Conservation (phyloP, 1,139 yeast species). For the Geotrichum citri-aurantii region DNA sequence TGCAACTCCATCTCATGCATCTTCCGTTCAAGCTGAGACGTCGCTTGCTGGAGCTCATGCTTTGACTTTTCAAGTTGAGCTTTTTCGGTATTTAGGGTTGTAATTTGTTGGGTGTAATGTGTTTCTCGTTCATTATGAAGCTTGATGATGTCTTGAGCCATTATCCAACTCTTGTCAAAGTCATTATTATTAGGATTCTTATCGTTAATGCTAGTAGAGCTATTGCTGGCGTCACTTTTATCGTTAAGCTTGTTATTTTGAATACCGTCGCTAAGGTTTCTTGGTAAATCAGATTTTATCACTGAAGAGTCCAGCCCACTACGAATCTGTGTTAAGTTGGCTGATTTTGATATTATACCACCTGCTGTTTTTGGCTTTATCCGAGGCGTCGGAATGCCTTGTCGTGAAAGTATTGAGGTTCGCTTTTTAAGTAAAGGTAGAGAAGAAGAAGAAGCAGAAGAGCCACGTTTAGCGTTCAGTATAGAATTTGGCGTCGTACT, state of each 20-base stretch:
- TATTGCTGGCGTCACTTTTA: not conserved
- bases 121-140: conserved; percentile 13
- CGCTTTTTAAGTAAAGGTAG: not conserved
- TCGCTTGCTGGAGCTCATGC: conserved; percentile 33
- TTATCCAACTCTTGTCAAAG: conserved; percentile 1
- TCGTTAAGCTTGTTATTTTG: not conserved
- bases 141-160: conserved; percentile 15
- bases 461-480: not conserved
- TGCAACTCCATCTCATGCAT: conserved; percentile 21
- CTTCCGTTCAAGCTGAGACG: conserved; percentile 33
- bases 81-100: conserved; percentile 21
- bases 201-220: not conserved
- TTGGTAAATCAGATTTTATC: not conserved
- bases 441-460: not conserved
- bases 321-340: not conserved
- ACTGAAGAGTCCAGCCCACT: not conserved
- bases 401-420: not conserved
- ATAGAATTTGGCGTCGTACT: not conserved
- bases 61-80: conserved; percentile 40
- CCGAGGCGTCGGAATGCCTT: not conserved
- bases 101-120: conserved; percentile 17
- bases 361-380: not conserved
- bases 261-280: not conserved
- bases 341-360: not conserved
- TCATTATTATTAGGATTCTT: not conserved